Base-by-base conservation (phyloP, 768 basidiomycete species). In the Tephrocybe sp. region DNA sequence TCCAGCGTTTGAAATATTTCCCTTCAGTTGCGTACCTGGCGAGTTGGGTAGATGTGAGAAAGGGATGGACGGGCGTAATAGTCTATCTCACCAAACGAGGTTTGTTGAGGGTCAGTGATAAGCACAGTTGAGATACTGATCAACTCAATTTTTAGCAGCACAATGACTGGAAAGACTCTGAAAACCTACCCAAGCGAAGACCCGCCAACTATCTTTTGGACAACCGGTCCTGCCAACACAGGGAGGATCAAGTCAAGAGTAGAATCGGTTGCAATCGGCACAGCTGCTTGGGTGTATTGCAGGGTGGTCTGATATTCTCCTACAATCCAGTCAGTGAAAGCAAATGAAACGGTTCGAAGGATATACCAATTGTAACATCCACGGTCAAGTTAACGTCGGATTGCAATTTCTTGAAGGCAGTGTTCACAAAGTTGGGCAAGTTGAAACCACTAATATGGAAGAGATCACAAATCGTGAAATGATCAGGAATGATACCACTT, bases 141-240 rank as follows among this genome's bases (percentile, higher is more conserved):
- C 35, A 17, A 20, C 40, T 34, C 38, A 38, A 26, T 45, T 48
- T 40, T 36, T 2, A 39, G 35, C 10, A 51, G 14, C 16, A n/a
- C 16, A 48, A 16, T 14, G 9, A 33, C 8, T 14, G 39, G 39
- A 3, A 52, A 54, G 26, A 34, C 34, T 16, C 31, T n/a, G 22
- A 5, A 4, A 32, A 55, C 68, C 13, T 54, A 83, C 84, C 79
- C 76, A 43, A 89, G 64, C 7, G 71, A 63, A 14, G 84, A 78
- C 14, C 72, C 79, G 5, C 75, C 71, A 36, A 89, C 84, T 49
- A 89, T 76, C 54, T 78, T 80, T 63, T 89, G 85, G 5, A 89
- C 87, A 49, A 90, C 87, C 4, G 87, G 87, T 46, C 79, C 73
- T 0, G 87, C 87, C 51, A 90, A 76, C 36, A 85, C 60, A 5